A percentile compares a stretch with the other conserved stretches of the same genome.
phyloP scores from a whole-genome alignment of 2,329 filamentous ascomycete species.

The Colletotrichum noveboracense region DNA sequence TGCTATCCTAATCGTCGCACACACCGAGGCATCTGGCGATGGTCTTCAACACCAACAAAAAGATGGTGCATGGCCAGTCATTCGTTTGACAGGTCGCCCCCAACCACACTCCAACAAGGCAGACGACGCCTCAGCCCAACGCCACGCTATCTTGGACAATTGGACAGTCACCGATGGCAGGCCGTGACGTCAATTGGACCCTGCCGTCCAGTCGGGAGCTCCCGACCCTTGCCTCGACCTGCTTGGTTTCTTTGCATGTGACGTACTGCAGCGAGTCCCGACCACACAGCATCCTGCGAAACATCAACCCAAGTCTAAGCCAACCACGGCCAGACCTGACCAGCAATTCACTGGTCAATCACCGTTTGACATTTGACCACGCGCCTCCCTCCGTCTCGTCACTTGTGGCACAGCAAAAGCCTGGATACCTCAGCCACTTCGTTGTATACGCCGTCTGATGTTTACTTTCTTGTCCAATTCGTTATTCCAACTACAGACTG shows the following conservation, averaged over 20 bases:
- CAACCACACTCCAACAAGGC: not conserved
- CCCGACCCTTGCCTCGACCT: constrained; percentile 10
- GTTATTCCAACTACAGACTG: not conserved
- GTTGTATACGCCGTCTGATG: not conserved
- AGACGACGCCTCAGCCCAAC: not conserved
- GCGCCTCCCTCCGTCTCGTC: not conserved
- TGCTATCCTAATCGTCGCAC: not conserved
- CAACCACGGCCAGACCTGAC: not conserved
- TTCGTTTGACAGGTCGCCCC: not conserved
- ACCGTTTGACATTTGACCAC: not conserved
- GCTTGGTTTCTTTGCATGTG: constrained; percentile 10
- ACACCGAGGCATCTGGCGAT: not conserved
- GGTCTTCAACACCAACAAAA: not conserved
- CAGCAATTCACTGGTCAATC: not conserved
- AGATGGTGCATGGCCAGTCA: not conserved
- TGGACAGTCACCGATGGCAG: not conserved
- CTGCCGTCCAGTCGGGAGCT: constrained; percentile 17
- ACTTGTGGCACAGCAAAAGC: not conserved
- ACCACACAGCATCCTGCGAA: not conserved
- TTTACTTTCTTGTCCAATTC: not conserved
- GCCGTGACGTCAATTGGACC: constrained; percentile 14
- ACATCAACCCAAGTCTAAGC: not conserved
- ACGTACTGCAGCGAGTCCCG: constrained; percentile 1
- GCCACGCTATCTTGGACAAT: not conserved
- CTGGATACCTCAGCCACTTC: not conserved